Evolutionary conservation across 2,329 filamentous ascomycete species (phyloP), one percentile per base, ranked within the genome.

Genomic region (Exutisphaerella laricina): DNA sequence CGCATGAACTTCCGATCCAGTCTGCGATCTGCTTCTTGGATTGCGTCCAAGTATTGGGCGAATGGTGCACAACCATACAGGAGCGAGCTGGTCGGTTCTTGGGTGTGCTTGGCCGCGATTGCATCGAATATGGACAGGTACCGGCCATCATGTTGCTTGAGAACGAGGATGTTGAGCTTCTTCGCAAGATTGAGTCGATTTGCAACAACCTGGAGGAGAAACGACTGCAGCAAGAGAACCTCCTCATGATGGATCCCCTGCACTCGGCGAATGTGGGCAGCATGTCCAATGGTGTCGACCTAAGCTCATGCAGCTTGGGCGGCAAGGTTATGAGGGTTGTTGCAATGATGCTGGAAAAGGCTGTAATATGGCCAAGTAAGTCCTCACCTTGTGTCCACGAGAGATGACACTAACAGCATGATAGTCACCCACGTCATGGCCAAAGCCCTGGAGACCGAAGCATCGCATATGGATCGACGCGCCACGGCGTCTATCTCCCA

Each of bases 41-140:
- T 60, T 97, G 90, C 59, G 85, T 87, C 2, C 89, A 96, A 60
- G 88, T 97, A 1, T 77, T 98, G 22, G 88, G 88, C 0, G 90
- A 97, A 66, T 98, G 90, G 90, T 78, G 92, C 29, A 85, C 86
- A 4, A 92, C 88, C 1, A 79, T 97, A 3, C 92, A 98, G 64
- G 89, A 96, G 59, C 84, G 92, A 6, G 85, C 96, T n/a, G 90
- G 90, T 0, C 80, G 81, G 4, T 94, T 92, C 57, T 66, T 97
- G 4, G 90, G 90, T 4, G 80, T 96, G 4, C 75, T 97, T 1
- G 90, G 90, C 9, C 82, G 84, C 45, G 85, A 94, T 50, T 77
- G 84, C 0, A 78, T 92, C 23, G 88, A 96, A 56, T 75, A 87
- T 39, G 72, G 74, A 1, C 82, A 89, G 54, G 85, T 94, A 5